Evolutionary conservation across 306 rosid species (phyloP).

Genomic region (Chamaecrista fasciculata): DNA sequence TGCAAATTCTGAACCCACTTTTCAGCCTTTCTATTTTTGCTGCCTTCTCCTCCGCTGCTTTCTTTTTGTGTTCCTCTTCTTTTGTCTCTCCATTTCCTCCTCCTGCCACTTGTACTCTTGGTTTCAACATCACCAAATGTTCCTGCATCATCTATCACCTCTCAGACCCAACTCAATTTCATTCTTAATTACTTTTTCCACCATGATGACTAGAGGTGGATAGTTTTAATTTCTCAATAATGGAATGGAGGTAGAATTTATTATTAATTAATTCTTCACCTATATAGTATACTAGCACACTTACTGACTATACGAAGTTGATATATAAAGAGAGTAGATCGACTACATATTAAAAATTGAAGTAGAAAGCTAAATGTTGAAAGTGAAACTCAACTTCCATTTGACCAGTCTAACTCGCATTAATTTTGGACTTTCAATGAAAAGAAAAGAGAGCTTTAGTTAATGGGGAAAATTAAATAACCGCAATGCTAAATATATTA

Average conservation of each 20-base stretch:
- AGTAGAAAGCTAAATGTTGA: background rate
- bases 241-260: background rate
- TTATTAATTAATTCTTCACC: background rate
- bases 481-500: background rate
- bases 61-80: conserved; percentile 26
- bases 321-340: too few relatives aligned
- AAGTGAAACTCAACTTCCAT: background rate
- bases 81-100: conserved; percentile 41
- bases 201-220: background rate
- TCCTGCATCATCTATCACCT: conserved; percentile 48
- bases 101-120: conserved; percentile 29
- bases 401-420: background rate
- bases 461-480: background rate
- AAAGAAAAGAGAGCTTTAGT: background rate
- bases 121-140: conserved; percentile 41
- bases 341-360: background rate
- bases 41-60: conserved; percentile 53
- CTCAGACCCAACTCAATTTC: conserved; percentile 21
- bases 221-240: background rate
- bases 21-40: conserved; percentile 60
- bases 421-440: background rate
- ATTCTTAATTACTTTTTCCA: background rate
- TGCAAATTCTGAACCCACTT: conserved; percentile 86
- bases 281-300: too few relatives aligned
- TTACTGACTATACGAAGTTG: background rate